A percentile compares a stretch with the other conserved stretches of the same genome.
Conservation (phyloP, 2,329 filamentous ascomycete species). For the Drechmeria coniospora region DNA sequence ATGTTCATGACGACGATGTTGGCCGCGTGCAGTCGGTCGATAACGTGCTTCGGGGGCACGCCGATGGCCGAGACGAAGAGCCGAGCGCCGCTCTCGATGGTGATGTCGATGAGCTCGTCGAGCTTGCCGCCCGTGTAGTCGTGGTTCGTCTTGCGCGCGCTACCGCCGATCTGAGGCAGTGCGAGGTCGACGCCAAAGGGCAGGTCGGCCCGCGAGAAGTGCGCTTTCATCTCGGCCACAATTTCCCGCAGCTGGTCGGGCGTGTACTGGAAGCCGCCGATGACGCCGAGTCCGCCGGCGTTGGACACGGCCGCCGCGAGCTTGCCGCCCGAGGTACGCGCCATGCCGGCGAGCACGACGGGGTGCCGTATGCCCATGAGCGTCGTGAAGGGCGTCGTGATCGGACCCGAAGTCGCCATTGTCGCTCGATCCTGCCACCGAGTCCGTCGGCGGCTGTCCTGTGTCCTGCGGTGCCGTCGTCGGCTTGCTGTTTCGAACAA, state of each 20-base stretch:
- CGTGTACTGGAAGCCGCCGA: conserved; percentile 57
- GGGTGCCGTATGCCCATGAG: conserved; percentile 78
- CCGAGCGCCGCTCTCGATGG: conserved; percentile 66
- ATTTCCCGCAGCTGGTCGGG: conserved; percentile 62
- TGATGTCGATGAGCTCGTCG: conserved; percentile 75
- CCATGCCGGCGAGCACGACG: conserved; percentile 88
- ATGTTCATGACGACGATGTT: conserved; percentile 91
- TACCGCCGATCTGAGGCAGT: conserved; percentile 73
- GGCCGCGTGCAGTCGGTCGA: conserved; percentile 62
- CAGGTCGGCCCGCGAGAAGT: conserved; percentile 48
- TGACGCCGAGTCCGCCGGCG: conserved; percentile 69
- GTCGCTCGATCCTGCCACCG: conserved; percentile 3
- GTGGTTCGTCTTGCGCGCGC: conserved; percentile 79
- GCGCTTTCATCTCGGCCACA: conserved; percentile 70
- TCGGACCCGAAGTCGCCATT: conserved; percentile 33
- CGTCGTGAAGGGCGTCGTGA: conserved; percentile 62
- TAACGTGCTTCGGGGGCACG: conserved; percentile 58
- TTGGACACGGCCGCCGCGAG: conserved; percentile 81
- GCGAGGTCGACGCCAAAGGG: conserved; percentile 89
- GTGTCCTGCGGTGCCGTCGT: too few relatives aligned
- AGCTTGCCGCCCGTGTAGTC: conserved; percentile 87
- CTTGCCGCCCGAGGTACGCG: conserved; percentile 60
- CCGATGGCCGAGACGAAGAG: conserved; percentile 83
- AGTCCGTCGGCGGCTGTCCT: too few relatives aligned
- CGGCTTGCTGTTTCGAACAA: neutral